These are phyloP conservation scores for Aristolochia californica DNA, from an alignment of 164 flowering plant genomes.

Conservation along the genomic window DNA sequence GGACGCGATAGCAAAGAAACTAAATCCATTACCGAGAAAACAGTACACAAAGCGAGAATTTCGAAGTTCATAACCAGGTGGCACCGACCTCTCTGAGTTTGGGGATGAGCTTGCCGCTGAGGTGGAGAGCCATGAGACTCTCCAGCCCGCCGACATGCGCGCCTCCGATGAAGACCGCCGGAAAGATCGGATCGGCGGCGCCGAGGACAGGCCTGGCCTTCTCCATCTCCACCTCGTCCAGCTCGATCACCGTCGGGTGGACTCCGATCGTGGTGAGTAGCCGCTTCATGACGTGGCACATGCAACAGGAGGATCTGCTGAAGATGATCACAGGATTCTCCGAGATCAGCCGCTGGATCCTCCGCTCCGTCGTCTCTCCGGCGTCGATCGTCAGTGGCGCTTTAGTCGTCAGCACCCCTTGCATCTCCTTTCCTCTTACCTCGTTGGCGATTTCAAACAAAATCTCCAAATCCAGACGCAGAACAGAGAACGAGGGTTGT, in stretches of 20 bases:
- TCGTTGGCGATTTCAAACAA: no score
- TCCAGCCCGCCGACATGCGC: slow-evolving; percentile 63
- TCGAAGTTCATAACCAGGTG: background rate
- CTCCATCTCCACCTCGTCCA: slow-evolving; percentile 57
- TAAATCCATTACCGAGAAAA: no score
- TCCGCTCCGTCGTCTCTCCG: slow-evolving; percentile 48
- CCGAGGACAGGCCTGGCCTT: background rate
- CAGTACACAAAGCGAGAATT: no score
- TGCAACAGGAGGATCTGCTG: slow-evolving; percentile 71
- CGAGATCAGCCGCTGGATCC: slow-evolving; percentile 55
- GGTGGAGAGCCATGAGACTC: slow-evolving; percentile 63
- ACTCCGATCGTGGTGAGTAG: slow-evolving; percentile 66
- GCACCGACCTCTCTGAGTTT: slow-evolving; percentile 37
- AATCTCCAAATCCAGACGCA: no score
- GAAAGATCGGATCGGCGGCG: slow-evolving; percentile 17
- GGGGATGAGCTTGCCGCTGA: slow-evolving; percentile 55
- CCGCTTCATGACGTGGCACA: slow-evolving; percentile 88
- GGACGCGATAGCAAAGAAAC: no score
- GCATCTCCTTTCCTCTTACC: slow-evolving; percentile 21
- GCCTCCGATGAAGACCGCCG: slow-evolving; percentile 79
- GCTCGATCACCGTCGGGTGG: slow-evolving; percentile 81
- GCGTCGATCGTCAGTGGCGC: slow-evolving; percentile 52
- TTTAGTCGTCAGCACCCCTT: slow-evolving; percentile 22
- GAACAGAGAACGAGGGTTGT: background rate
- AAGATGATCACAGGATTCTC: slow-evolving; percentile 88